These are phyloP conservation scores for Candida parachauliodes DNA, from an alignment of 805 yeast species.

Conservation along the genomic window DNA sequence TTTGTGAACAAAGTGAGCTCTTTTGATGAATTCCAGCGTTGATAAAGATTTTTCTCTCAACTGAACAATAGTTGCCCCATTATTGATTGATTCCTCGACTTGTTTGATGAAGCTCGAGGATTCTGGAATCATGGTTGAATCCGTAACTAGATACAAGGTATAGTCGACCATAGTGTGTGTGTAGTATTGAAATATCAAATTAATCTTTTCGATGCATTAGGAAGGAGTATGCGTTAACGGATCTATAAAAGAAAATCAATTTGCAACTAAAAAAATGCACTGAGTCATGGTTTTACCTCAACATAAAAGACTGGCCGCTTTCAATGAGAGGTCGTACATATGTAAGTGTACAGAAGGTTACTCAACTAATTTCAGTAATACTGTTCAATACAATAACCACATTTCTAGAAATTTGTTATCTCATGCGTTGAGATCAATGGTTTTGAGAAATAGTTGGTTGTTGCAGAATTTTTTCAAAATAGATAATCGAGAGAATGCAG, in stretches of 20 bases:
- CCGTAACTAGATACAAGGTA: conserved; percentile 74
- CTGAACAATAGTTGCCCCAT: conserved; percentile 81
- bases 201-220: conserved; percentile 1
- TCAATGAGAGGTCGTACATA: conserved; percentile 21
- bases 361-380: conserved; percentile 20
- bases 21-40: conserved; percentile 61
- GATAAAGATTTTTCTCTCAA: conserved; percentile 73
- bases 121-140: conserved; percentile 68
- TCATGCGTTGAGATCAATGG: conserved; percentile 13
- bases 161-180: conserved; percentile 38
- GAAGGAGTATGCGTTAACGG: conserved; percentile 5
- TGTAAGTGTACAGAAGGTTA: conserved; percentile 16
- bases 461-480: conserved; percentile 16
- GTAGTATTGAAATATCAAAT: neutral
- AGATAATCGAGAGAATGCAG: conserved; percentile 9
- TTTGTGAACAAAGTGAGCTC: conserved; percentile 58
- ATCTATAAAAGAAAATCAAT: neutral
- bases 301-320: conserved; percentile 14
- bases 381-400: conserved; percentile 14
- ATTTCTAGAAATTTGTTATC: conserved; percentile 12
- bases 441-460: conserved; percentile 15
- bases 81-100: conserved; percentile 57
- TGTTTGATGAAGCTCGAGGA: conserved; percentile 49
- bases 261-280: neutral
- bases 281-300: conserved; percentile 7